Evolutionary conservation across 2,329 filamentous ascomycete species (phyloP).

Genomic region (Aspergillus ustus): DNA sequence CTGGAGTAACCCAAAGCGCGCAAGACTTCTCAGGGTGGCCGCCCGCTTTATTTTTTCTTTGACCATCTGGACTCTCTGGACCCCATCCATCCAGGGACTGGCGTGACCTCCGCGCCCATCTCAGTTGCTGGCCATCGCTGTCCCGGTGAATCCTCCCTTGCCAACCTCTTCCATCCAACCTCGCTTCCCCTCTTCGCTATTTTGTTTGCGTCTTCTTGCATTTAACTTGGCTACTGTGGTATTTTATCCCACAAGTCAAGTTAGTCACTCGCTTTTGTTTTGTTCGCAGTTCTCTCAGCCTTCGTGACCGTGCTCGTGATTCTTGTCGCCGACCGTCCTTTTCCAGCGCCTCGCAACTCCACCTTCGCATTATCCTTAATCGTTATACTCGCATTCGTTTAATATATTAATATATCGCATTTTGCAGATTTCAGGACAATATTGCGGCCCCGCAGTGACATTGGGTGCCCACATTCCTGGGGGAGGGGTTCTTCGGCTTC

Average conservation of each 20-base stretch:
- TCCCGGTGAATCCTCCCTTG: constrained; percentile 13
- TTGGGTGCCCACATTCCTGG: constrained; percentile 9
- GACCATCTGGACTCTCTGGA: constrained; percentile 4
- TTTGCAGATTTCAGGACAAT: neutral
- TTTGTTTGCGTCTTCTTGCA: constrained; percentile 6
- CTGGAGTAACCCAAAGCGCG: constrained; percentile 3
- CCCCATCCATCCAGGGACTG: constrained; percentile 4
- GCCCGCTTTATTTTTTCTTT: constrained; percentile 10
- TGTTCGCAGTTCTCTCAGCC: neutral
- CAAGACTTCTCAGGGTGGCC: neutral
- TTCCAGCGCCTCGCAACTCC: constrained; percentile 7
- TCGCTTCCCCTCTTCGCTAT: constrained; percentile 2
- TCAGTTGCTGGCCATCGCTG: constrained; percentile 8
- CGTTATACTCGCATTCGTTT: constrained; percentile 3
- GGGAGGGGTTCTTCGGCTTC: constrained; percentile 1
- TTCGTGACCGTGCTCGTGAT: constrained; percentile 1
- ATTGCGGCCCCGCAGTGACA: neutral
- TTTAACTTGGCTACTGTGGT: constrained; percentile 2
- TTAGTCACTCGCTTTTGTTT: constrained; percentile 16
- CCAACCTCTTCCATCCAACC: constrained; percentile 8
- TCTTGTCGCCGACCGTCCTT: constrained; percentile 10
- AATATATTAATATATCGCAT: neutral
- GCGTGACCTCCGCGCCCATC: constrained; percentile 16
- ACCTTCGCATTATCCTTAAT: neutral
- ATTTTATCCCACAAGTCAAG: constrained; percentile 1